These are phyloP conservation scores for Ilyonectria sp. DNA, from an alignment of 2,329 filamentous ascomycete genomes.

Conservation along the genomic window DNA sequence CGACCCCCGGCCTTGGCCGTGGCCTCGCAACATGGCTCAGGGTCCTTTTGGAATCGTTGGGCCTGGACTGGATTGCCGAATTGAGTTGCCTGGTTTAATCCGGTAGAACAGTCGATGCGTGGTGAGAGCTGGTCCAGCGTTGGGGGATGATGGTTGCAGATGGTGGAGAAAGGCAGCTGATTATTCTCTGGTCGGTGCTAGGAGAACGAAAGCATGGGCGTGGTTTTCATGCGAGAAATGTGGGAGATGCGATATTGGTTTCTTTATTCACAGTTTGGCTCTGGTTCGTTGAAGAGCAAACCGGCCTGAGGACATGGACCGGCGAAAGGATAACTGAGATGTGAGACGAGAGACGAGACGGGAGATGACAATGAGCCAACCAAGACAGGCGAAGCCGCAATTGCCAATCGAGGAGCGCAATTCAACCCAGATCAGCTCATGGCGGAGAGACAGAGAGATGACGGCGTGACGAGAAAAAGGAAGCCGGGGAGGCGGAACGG, in stretches of 20 bases:
- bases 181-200: background rate
- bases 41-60: background rate
- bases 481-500: background rate
- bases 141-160: background rate
- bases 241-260: background rate
- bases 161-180: background rate
- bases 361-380: background rate
- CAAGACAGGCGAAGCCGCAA: background rate
- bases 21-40: constrained; percentile 38
- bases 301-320: background rate
- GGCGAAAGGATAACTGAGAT: background rate
- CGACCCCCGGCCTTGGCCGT: constrained; percentile 30
- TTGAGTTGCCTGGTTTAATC: background rate
- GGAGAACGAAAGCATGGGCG: background rate
- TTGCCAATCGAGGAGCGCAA: background rate
- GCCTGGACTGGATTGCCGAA: background rate
- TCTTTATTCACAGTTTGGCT: background rate
- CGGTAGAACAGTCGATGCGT: background rate
- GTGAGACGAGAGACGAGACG: background rate
- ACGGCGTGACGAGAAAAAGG: constrained; percentile 4
- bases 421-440: constrained; percentile 6
- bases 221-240: background rate
- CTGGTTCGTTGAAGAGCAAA: background rate
- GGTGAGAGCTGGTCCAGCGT: background rate
- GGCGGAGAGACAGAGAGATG: constrained; percentile 15